Base-by-base conservation (phyloP, 176 grass and related monocot species). In the Chloris gayana region DNA sequence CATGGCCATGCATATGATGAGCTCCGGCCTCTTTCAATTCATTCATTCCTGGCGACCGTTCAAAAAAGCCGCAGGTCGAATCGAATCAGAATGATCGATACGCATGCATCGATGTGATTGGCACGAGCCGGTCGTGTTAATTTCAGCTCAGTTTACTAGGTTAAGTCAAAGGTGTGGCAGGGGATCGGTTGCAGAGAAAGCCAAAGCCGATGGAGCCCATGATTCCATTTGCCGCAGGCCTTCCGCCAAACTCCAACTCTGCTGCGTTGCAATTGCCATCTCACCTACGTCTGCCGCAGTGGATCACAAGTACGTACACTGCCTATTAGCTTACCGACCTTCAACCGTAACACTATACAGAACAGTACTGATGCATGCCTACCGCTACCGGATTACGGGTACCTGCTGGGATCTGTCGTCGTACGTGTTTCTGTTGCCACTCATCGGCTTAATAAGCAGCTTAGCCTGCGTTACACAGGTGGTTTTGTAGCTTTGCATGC, bases 161-260 rank as follows among this genome's bases (percentile, higher is more conserved):
- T 54, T n/a, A 74, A 22, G 72, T 74, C 72, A 74, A 74, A 74
- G 72, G 49, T 35, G 72, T 35, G 72, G 31, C 49, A 7, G 5
- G 5, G 21, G 72, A 59, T 75, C 75, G 75, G 75, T 31, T 24
- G 39, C 75, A 32, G 79, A 83, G 74, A 86, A 83, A 91, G 89
- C 27, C 70, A 86, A 86, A 83, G 72, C 33, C 17, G 21, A 73
- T 71, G 34, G 34, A 29, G 13, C 9, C 81, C 49, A 92, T 88
- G 82, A 83, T 88, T 92, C 85, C 69, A 27, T 53, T 53, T 53
- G 85, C 84, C 10, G 57, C 24, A 51, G 39, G 3, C 21, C 68
- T 25, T 38, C 25, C 0, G 27, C 76, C 21, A 33, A 78, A 51
- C 21, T 4, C 29, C 45, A 64, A 39, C 41, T 44, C 41, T 44